Base-by-base conservation (phyloP, 1,284 basidiomycete genomes). In the Cronartium quercuum region DNA sequence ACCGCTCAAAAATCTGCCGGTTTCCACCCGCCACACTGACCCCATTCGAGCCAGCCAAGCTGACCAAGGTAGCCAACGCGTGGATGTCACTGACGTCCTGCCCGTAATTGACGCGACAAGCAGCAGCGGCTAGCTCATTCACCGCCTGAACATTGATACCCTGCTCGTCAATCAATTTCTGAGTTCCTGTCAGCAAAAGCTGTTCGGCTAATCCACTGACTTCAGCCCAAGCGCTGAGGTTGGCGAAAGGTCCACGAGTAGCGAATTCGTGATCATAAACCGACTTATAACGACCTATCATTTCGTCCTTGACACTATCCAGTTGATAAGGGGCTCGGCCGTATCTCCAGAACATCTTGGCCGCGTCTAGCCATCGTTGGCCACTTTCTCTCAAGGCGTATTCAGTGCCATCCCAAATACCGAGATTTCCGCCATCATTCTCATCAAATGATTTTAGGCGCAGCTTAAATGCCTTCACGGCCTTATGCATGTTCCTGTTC, bases 51-150 rank as follows among this genome's bases (percentile, higher is more conserved):
- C 92, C 86, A 1, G 91, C 91, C 82, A 97, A 84, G 7, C 89
- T 90, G 71, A 86, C 86, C 18, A 87, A 82, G 0, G 90, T 91
- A 67, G 88, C 92, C 24, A 98, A 83, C 0, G 87, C 91, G 79
- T 97, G 92, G 6, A 98, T 90, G 34, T 84, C 78, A 78, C 88
- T 85, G 24, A 88, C 86, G 79, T 94, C 87, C 85, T 91, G 77
- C 34, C 88, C 91, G 80, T 94, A 94, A 82, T 97, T 98, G 61
- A 94, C 91, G 21, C 93, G 85, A 7, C 91, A 92, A 3, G 89
- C 88, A 1, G 88, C 90, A 76, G 92, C 91, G 64, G 94, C 85
- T 67, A 96, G 83, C 82, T 98, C 95, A 57, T 85, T 84, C 6
- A 87, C 85, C 82, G 88, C 94, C 67, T 83, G 83, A 67, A 84